phyloP scores from a whole-genome alignment of 805 yeast species.

The Blastobotrys attinorum region DNA sequence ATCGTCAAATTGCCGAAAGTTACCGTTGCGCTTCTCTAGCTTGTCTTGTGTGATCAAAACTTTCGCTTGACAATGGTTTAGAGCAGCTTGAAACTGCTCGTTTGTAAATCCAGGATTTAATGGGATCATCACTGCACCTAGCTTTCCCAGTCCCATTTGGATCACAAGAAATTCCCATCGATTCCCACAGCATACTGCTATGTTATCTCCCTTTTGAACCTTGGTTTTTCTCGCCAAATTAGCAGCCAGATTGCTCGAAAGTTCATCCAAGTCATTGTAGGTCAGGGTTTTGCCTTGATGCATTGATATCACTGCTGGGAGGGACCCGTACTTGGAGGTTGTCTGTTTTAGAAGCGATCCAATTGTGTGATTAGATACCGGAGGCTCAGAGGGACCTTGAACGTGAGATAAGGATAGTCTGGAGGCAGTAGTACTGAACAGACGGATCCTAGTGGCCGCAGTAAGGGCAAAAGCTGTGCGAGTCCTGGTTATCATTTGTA shows the following conservation, averaged over 20 bases:
- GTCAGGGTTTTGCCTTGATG: constrained; percentile 15
- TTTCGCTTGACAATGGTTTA: constrained; percentile 17
- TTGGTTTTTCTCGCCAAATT: constrained; percentile 14
- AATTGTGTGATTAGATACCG: constrained; percentile 10
- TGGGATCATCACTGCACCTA: constrained; percentile 26
- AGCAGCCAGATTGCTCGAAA: constrained; percentile 14
- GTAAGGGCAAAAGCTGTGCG: too few species aligned
- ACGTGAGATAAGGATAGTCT: constrained; percentile 10
- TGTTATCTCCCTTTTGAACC: constrained; percentile 19
- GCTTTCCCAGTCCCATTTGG: constrained; percentile 22
- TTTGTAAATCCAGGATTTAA: constrained; percentile 26
- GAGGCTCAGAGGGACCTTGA: constrained; percentile 13
- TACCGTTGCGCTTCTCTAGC: constrained; percentile 4
- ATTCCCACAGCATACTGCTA: constrained; percentile 25
- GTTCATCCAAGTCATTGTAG: constrained; percentile 16
- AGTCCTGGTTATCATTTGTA: too few species aligned
- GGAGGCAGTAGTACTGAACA: too few species aligned
- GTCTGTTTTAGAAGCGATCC: constrained; percentile 12
- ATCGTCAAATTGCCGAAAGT: background rate
- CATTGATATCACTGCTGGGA: constrained; percentile 18
- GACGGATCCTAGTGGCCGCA: too few species aligned
- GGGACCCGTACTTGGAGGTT: constrained; percentile 10
- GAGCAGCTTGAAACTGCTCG: constrained; percentile 20
- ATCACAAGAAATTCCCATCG: constrained; percentile 25
- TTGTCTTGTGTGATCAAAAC: constrained; percentile 19